Base-by-base conservation (phyloP, 768 basidiomycete species). In the Pisolithus orientalis region DNA sequence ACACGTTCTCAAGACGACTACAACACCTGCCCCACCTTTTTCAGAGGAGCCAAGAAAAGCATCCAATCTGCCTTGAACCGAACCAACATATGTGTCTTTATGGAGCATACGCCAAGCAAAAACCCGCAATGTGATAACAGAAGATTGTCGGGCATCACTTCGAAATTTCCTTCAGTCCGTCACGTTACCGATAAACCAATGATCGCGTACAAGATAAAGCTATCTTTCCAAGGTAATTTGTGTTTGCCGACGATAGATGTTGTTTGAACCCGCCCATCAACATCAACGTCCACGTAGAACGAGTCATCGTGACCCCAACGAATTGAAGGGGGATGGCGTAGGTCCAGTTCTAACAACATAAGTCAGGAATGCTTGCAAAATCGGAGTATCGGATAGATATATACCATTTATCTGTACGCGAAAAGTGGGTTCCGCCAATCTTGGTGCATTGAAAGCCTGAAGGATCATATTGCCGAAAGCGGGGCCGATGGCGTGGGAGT, bases 21-120 rank as follows among this genome's bases (percentile, higher is more conserved):
- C 24, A 45, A 8, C 4, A 25, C 44, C 6, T 8, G 13, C 5
- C 44, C 7, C 29, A 29, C 44, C 27, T 45, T 45, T 45, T 17
- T 14, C 25, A 14, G 28, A n/a, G 6, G 25, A 16, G n/a, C 27
- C n/a, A 45, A 45, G 44, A 28, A 45, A 27, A 17, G 44, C 11
- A 32, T 37, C 39, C 39, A 53, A 31, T 5, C 11, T 9, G 17
- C 42, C 54, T 24, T 42, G 25, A 32, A 55, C 21, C 13, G 46
- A 53, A 25, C 54, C 54, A 9, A 55, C 39, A 44, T 53, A 44
- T 8, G 31, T 25, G 21, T 55, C 51, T 39, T 29, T 31, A 47
- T 55, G 54, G n/a, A 42, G 6, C 14, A 4, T 17, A 24, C 51
- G 54, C 46, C 45, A 7, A 21, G 54, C 39, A 43, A 55, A 55